Evolutionary conservation across 768 basidiomycete species (phyloP).

Genomic region (Mycena leptocephala): DNA sequence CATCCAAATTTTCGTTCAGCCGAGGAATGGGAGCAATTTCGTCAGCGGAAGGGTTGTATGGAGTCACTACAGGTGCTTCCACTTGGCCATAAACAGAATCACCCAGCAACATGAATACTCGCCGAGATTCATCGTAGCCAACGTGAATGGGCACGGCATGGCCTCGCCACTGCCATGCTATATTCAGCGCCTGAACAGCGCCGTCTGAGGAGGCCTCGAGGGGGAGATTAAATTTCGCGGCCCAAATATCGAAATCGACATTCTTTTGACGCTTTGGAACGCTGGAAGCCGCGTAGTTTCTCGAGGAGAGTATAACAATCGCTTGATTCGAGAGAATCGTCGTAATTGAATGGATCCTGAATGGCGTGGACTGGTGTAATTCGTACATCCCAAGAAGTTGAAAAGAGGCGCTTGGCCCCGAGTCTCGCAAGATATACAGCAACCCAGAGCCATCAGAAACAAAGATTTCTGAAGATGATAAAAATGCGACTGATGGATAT

Average conservation of each 20-base stretch:
- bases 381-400: constrained; percentile 69
- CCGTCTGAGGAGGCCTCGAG: constrained; percentile 49
- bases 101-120: constrained; percentile 72
- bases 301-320: constrained; percentile 73
- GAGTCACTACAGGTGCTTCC: constrained; percentile 45
- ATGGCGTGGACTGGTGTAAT: constrained; percentile 60
- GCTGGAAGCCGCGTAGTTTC: constrained; percentile 53
- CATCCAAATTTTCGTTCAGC: constrained; percentile 70
- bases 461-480: constrained; percentile 65
- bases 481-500: constrained; percentile 81
- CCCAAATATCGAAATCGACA: constrained; percentile 78
- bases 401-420: constrained; percentile 52
- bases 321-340: constrained; percentile 56
- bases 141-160: constrained; percentile 78
- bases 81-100: constrained; percentile 69
- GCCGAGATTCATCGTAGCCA: constrained; percentile 61
- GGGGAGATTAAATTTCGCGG: constrained; percentile 65
- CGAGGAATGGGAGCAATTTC: constrained; percentile 83
- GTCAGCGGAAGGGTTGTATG: constrained; percentile 74
- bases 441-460: constrained; percentile 82
- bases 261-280: constrained; percentile 38
- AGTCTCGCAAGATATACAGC: constrained; percentile 72
- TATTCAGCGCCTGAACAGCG: constrained; percentile 58
- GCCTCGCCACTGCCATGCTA: constrained; percentile 82
- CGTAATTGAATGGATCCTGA: constrained; percentile 61